These are phyloP conservation scores for Lipomyces mesembrius DNA, from an alignment of 805 yeast genomes.

Conservation along the genomic window DNA sequence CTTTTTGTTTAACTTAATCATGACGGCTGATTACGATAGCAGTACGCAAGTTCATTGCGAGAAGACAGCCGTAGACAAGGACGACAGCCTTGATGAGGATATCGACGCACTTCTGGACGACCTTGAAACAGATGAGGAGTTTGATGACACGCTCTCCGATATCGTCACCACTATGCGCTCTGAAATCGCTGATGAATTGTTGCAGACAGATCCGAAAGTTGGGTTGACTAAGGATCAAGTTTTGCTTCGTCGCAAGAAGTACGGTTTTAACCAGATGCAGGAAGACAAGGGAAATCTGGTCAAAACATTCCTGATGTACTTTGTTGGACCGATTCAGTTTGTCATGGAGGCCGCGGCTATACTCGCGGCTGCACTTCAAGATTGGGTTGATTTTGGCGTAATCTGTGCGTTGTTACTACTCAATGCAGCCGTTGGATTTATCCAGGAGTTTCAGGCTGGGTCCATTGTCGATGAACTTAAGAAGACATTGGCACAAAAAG, in stretches of 20 bases:
- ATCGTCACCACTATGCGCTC: slow-evolving; percentile 57
- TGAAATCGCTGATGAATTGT: slow-evolving; percentile 79
- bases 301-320: slow-evolving; percentile 79
- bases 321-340: slow-evolving; percentile 93
- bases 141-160: slow-evolving; percentile 47
- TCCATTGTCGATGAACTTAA: slow-evolving; percentile 94
- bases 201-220: slow-evolving; percentile 74
- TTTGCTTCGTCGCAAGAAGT: slow-evolving; percentile 80
- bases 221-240: slow-evolving; percentile 84
- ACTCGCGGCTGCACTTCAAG: slow-evolving; percentile 92
- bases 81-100: slow-evolving; percentile 65
- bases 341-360: slow-evolving; percentile 96
- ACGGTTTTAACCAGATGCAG: slow-evolving; percentile 85
- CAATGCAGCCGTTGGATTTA: slow-evolving; percentile 92
- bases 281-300: slow-evolving; percentile 81
- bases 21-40: neutral
- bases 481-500: slow-evolving; percentile 89
- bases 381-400: slow-evolving; percentile 98
- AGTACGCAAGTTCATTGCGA: slow-evolving; percentile 5
- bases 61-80: slow-evolving; percentile 53
- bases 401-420: slow-evolving; percentile 82
- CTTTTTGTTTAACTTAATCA: neutral
- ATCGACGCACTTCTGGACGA: slow-evolving; percentile 62
- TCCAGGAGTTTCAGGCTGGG: slow-evolving; percentile 97
- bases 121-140: slow-evolving; percentile 64